A percentile compares a stretch with the other conserved stretches of the same genome.
Evolutionary conservation across 2,329 filamentous ascomycete genomes (phyloP).

Genomic region (Hysterium pulicare): DNA sequence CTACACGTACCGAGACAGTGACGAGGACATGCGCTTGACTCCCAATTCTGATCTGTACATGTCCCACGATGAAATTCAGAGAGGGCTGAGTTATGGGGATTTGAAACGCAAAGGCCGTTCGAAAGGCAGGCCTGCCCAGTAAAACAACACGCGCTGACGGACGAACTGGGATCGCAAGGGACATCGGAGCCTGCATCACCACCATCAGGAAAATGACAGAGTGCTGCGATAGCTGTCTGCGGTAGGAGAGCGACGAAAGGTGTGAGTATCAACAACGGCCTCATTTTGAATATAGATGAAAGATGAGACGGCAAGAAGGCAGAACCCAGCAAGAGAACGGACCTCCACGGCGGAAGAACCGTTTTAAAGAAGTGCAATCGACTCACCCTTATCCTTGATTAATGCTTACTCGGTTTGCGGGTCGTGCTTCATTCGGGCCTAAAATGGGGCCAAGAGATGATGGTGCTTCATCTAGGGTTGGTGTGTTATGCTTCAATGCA

Average conservation of each 20-base stretch:
- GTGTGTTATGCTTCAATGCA: no score
- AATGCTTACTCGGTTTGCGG: no score
- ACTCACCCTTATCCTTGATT: no score
- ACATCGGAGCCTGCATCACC: slow-evolving; percentile 6
- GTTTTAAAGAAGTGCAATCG: no score
- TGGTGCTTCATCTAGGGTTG: no score
- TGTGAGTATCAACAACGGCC: not conserved
- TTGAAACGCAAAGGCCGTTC: slow-evolving; percentile 24
- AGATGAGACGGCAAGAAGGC: no score
- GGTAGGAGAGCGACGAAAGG: slow-evolving; percentile 4
- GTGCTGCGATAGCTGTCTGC: slow-evolving; percentile 6
- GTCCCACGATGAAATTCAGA: slow-evolving; percentile 23
- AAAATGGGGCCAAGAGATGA: no score
- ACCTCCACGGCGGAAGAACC: no score
- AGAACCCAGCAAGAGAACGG: no score
- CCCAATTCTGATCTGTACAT: slow-evolving; percentile 25
- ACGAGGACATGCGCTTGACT: slow-evolving; percentile 21
- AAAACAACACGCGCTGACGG: slow-evolving; percentile 24
- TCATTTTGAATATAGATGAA: not conserved
- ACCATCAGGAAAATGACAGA: slow-evolving; percentile 19
- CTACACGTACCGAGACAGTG: slow-evolving; percentile 16
- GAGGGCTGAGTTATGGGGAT: slow-evolving; percentile 18
- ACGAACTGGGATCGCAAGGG: slow-evolving; percentile 14
- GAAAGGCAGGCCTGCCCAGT: slow-evolving; percentile 27
- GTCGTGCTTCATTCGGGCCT: no score